These are phyloP conservation scores for Pyrus communis DNA, from an alignment of 306 rosid species.

Conservation along the genomic window DNA sequence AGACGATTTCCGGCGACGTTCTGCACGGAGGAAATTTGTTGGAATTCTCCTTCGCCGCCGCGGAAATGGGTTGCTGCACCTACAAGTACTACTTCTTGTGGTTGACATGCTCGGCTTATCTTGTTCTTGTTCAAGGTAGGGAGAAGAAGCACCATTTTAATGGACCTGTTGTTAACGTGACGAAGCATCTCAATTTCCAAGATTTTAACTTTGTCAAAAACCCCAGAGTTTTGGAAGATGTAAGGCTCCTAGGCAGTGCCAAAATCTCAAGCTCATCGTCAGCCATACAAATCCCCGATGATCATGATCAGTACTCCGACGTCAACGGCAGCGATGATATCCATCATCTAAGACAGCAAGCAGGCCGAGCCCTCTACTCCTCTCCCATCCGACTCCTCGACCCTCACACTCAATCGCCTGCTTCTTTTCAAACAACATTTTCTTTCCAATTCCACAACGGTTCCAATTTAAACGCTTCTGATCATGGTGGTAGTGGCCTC, in stretches of 20 bases:
- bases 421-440: constrained; percentile 62
- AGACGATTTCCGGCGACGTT: no score
- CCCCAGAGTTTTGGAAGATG: constrained; percentile 40
- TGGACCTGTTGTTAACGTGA: constrained; percentile 40
- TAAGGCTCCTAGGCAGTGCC: constrained; percentile 69
- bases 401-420: constrained; percentile 46
- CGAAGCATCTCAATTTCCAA: constrained; percentile 48
- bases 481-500: constrained; percentile 59
- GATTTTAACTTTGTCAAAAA: constrained; percentile 39
- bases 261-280: constrained; percentile 39
- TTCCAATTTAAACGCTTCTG: background rate
- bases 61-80: constrained; percentile 27
- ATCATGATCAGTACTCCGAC: background rate
- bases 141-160: constrained; percentile 5
- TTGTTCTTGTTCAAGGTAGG: constrained; percentile 14
- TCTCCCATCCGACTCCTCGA: constrained; percentile 57
- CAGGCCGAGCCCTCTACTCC: constrained; percentile 66
- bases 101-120: constrained; percentile 7
- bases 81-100: background rate
- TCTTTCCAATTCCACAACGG: constrained; percentile 46
- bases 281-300: constrained; percentile 55
- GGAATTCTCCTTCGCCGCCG: no score
- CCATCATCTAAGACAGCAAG: constrained; percentile 41
- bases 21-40: no score
- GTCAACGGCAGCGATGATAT: background rate